A percentile compares a stretch with the other conserved stretches of the same genome.
These are phyloP conservation scores for Mucor piriformis DNA, from an alignment of 371 early-diverging fungal genomes.

Conservation along the genomic window DNA sequence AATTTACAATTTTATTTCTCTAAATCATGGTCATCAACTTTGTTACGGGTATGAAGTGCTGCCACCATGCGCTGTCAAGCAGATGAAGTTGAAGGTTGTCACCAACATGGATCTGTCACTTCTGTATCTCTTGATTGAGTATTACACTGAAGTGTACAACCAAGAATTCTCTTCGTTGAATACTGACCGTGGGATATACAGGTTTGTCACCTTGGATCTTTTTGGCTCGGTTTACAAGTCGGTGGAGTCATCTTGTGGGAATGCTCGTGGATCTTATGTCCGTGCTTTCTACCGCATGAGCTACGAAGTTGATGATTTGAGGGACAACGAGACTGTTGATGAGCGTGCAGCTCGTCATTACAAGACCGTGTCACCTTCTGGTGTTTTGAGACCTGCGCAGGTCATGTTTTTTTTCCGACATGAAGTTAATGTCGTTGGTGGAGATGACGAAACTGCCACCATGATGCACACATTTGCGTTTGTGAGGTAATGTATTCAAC, in stretches of 20 bases:
- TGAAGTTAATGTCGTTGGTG: neutral
- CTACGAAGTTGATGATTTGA: neutral
- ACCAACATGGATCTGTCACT: neutral
- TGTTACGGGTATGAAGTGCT: neutral
- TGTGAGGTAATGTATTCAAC: neutral
- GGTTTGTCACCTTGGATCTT: neutral
- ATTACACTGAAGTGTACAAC: neutral
- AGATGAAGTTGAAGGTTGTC: neutral
- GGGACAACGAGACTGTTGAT: neutral
- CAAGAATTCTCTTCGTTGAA: neutral
- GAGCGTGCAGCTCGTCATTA: neutral
- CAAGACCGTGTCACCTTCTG: neutral
- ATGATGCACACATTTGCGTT: neutral
- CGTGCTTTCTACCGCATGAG: neutral
- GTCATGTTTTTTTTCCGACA: neutral
- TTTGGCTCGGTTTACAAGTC: neutral
- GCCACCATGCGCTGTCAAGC: neutral
- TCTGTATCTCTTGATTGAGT: neutral
- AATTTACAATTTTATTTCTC: neutral
- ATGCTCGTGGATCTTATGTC: neutral
- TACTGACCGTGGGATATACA: neutral
- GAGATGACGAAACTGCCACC: neutral
- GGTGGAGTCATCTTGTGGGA: neutral
- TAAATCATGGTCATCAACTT: neutral
- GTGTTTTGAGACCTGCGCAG: neutral